These are phyloP conservation scores for Leptosphaerulina australis DNA, from an alignment of 2,329 filamentous ascomycete species.

Conservation along the genomic window DNA sequence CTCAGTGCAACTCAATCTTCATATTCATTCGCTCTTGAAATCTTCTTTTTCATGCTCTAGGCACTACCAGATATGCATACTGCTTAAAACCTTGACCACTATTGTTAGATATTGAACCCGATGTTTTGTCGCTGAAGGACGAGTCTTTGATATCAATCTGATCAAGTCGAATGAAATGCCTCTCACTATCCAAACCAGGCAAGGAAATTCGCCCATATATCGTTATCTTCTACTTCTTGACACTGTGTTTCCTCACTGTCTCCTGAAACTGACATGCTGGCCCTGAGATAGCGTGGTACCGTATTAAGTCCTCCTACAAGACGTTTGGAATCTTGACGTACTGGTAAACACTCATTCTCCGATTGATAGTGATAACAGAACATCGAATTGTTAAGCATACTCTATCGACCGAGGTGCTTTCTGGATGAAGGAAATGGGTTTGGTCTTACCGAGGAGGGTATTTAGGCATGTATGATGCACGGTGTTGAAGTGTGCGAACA, in stretches of 20 bases:
- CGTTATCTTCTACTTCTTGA: slow-evolving; percentile 20
- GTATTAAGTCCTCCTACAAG: background rate
- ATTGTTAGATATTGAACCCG: background rate
- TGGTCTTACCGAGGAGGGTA: slow-evolving; percentile 12
- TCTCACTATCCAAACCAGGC: background rate
- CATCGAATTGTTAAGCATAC: slow-evolving; percentile 54
- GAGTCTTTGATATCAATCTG: background rate
- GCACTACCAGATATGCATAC: background rate
- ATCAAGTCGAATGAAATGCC: slow-evolving; percentile 1
- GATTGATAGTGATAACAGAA: slow-evolving; percentile 48
- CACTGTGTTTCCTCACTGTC: slow-evolving; percentile 19
- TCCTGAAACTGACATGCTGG: slow-evolving; percentile 22
- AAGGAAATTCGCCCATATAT: background rate
- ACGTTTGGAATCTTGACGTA: background rate
- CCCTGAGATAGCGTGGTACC: background rate
- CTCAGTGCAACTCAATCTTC: background rate
- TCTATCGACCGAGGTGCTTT: slow-evolving; percentile 31
- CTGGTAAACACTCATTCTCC: slow-evolving; percentile 29
- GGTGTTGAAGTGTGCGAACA: slow-evolving; percentile 24
- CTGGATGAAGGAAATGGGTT: slow-evolving; percentile 18
- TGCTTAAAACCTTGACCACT: background rate
- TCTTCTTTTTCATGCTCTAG: background rate
- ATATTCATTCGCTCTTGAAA: background rate
- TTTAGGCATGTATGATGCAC: slow-evolving; percentile 15
- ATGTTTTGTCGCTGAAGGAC: background rate